These are phyloP conservation scores for Diaporthe sp. DNA, from an alignment of 2,329 filamentous ascomycete genomes.

Conservation along the genomic window DNA sequence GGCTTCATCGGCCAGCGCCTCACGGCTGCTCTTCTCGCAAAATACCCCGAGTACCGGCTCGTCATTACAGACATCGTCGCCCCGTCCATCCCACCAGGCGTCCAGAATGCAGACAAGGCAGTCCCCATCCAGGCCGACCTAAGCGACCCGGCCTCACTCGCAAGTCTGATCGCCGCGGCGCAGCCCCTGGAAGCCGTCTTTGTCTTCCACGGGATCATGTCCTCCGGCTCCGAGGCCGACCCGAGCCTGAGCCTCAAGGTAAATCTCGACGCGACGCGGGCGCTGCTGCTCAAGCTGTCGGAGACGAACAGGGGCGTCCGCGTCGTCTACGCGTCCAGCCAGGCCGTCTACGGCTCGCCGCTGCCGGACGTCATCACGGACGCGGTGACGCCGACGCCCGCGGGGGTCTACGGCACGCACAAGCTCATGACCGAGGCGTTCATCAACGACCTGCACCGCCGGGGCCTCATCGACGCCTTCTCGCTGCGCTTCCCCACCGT, in stretches of 20 bases:
- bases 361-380: constrained; percentile 45
- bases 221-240: constrained; percentile 71
- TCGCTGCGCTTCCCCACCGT: constrained; percentile 58
- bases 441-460: constrained; percentile 64
- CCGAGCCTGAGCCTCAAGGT: constrained; percentile 55
- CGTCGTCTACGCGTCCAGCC: constrained; percentile 57
- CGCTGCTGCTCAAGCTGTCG: constrained; percentile 38
- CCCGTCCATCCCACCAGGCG: constrained; percentile 16
- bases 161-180: constrained; percentile 34
- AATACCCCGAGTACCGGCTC: constrained; percentile 55
- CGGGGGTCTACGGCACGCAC: constrained; percentile 71
- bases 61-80: constrained; percentile 64
- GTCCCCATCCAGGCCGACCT: constrained; percentile 39
- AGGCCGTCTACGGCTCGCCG: constrained; percentile 69
- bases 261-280: constrained; percentile 40
- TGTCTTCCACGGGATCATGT: constrained; percentile 76
- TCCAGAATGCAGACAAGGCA: constrained; percentile 2
- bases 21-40: constrained; percentile 66
- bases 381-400: constrained; percentile 66
- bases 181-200: constrained; percentile 56
- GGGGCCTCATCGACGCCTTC: constrained; percentile 70
- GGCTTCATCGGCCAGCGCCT: constrained; percentile 77
- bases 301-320: constrained; percentile 39
- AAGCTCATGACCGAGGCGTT: constrained; percentile 74
- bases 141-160: constrained; percentile 38